Evolutionary conservation across 2,329 filamentous ascomycete species (phyloP).

Genomic region (Metarhizium humberi): DNA sequence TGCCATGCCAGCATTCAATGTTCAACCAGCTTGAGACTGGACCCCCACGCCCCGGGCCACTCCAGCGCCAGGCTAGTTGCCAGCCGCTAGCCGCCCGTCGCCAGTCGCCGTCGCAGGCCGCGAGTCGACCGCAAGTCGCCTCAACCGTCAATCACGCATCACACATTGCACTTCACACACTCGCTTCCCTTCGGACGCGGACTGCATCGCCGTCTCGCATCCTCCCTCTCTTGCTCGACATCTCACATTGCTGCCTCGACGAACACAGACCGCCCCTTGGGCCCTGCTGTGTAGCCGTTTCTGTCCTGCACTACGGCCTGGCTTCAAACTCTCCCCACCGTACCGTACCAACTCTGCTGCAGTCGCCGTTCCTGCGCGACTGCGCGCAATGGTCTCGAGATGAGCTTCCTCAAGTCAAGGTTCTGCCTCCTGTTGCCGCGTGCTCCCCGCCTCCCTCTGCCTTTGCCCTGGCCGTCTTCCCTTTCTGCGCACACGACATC

Average conservation of each 20-base stretch:
- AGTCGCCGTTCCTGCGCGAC: conserved; percentile 13
- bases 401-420: conserved; percentile 37
- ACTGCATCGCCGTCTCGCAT: no score
- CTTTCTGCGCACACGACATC: no score
- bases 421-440: neutral
- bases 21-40: no score
- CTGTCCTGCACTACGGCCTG: no score
- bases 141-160: neutral
- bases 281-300: neutral
- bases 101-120: no score
- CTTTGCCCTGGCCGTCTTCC: neutral
- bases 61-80: no score
- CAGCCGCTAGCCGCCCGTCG: no score
- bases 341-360: conserved; percentile 2
- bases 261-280: neutral
- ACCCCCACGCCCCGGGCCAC: no score
- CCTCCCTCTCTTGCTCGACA: no score
- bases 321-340: conserved; percentile 6
- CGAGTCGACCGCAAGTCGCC: neutral
- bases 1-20: no score
- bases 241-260: neutral
- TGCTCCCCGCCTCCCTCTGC: neutral
- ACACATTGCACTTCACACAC: neutral
- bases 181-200: no score
- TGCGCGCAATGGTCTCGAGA: conserved; percentile 28